These are phyloP conservation scores for Ulota crispa DNA, from an alignment of 225 moss, liverwort and hornwort species.

Conservation along the genomic window DNA sequence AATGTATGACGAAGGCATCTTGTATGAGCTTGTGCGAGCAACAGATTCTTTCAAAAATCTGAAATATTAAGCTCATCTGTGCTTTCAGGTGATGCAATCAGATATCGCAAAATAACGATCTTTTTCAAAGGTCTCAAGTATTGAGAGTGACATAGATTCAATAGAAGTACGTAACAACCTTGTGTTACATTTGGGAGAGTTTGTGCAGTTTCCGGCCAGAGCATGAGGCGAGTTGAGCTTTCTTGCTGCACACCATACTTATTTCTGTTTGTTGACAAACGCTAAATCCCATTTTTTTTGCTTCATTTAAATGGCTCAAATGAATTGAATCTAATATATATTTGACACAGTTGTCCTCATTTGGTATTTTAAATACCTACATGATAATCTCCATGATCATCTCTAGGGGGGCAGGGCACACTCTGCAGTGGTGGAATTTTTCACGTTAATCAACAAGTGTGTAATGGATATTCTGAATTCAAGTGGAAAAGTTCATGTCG, in stretches of 20 bases:
- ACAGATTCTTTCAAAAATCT: conserved; percentile 62
- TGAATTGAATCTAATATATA: background rate
- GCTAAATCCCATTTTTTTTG: background rate
- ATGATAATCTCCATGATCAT: conserved; percentile 3
- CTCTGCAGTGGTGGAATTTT: background rate
- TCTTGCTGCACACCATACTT: background rate
- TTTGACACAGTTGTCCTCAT: background rate
- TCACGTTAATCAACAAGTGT: background rate
- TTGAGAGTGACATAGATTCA: background rate
- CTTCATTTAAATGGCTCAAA: background rate
- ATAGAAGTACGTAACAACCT: background rate
- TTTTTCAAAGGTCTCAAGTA: background rate
- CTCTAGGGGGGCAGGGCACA: background rate
- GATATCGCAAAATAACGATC: background rate
- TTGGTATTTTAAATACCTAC: background rate
- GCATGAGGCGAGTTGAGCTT: background rate
- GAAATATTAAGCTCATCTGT: conserved; percentile 33
- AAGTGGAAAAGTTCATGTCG: background rate
- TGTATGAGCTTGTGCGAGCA: conserved; percentile 68
- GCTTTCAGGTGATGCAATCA: conserved; percentile 8
- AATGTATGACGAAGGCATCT: conserved; percentile 73
- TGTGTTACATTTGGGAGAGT: background rate
- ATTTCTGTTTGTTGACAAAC: background rate
- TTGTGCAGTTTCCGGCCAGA: background rate
- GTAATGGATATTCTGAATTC: background rate